Base-by-base conservation (phyloP, 208 protist genomes). In the Trypanosoma melophagium region DNA sequence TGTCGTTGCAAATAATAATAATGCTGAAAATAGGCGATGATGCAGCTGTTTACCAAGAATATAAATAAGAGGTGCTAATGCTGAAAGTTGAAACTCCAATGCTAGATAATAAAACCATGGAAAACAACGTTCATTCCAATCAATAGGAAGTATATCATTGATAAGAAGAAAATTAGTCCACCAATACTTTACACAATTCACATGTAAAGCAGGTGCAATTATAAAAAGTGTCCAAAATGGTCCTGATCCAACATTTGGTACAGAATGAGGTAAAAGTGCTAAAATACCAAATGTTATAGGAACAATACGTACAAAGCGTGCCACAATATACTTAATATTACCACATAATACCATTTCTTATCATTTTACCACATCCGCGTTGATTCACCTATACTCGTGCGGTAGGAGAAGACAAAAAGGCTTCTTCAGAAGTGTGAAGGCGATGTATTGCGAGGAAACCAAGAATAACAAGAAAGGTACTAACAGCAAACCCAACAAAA, bases 91-190 rank as follows among this genome's bases (percentile, higher is more conserved):
- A 69, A 80, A 76, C 16, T 76, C 74, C 8, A 80, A 60, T 57
- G 69, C 74, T 21, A 80, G 51, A 40, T 76, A 80, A 25, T 80
- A 80, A 9, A 69, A 69, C 62, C 74, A 80, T 51, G 69, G 69
- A 40, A 65, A 70, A 60, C 74, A 80, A 22, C 62, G 61, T 42
- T 75, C 50, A 40, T 58, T 57, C 31, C 38, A 49, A 45, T 69
- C 60, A 10, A 42, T 0, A 24, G 74, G 74, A 45, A 75, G 12
- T n/a, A 76, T 63, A 50, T 80, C 72, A 54, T 80, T 80, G 0
- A 80, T 49, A 3, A 80, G 21, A 16, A 80, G 24, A 24, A 80
- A 57, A 52, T 80, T 75, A 41, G 75, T 71, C 75, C 75, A 80
- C 75, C 69, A 72, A 28, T 71, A 51, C 19, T 52, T 56, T 44